Conservation (phyloP, 2,329 filamentous ascomycete genomes). For the Monilinia vaccinii-corymbosi region DNA sequence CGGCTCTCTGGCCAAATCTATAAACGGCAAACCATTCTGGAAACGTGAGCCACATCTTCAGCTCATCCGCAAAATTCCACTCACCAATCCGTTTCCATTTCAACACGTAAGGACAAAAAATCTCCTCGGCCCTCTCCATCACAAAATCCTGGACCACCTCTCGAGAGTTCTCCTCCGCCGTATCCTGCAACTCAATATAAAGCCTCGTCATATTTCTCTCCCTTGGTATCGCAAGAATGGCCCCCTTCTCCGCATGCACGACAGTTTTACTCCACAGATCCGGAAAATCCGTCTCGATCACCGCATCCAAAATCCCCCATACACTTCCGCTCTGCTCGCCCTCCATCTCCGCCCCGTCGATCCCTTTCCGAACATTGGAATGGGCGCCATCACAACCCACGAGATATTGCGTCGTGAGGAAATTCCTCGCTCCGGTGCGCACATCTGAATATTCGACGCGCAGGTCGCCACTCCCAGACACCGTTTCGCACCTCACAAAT, state of each 20-base stretch:
- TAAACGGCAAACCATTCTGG: conserved; percentile 58
- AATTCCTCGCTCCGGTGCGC: conserved; percentile 41
- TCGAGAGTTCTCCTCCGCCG: conserved; percentile 34
- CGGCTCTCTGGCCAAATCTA: conserved; percentile 49
- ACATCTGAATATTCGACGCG: conserved; percentile 44
- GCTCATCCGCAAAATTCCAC: conserved; percentile 35
- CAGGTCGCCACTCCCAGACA: conserved; percentile 22
- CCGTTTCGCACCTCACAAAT: conserved; percentile 30
- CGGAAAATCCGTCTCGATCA: conserved; percentile 38
- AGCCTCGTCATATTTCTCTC: conserved; percentile 51
- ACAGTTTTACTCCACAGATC: conserved; percentile 51
- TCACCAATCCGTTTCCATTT: conserved; percentile 65
- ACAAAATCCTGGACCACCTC: conserved; percentile 54
- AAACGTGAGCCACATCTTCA: conserved; percentile 40
- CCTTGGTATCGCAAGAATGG: conserved; percentile 52
- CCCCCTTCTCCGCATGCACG: conserved; percentile 47
- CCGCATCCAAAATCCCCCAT: conserved; percentile 47
- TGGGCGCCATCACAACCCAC: conserved; percentile 52
- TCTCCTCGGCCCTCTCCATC: conserved; percentile 55
- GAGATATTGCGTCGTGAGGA: conserved; percentile 51
- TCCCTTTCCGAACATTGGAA: conserved; percentile 40
- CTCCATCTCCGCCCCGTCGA: conserved; percentile 47
- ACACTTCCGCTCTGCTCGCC: conserved; percentile 48
- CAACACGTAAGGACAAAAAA: conserved; percentile 48
- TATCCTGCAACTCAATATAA: conserved; percentile 50